These are phyloP conservation scores for Podaxis sp. DNA, from an alignment of 768 basidiomycete species.

Conservation along the genomic window DNA sequence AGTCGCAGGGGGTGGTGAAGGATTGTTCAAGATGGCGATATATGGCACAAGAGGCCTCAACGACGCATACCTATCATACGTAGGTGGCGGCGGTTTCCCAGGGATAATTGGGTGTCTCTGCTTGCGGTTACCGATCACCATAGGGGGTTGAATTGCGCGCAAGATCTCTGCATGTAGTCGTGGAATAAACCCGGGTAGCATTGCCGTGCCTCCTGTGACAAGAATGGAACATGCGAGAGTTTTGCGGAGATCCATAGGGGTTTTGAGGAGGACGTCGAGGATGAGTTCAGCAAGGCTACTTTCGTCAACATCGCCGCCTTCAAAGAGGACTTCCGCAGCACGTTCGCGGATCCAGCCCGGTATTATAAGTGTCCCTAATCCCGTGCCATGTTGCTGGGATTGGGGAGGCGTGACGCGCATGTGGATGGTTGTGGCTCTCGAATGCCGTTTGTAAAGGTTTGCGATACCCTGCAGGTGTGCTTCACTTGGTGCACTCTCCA, in stretches of 20 bases:
- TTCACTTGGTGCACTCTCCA: slow-evolving; percentile 35
- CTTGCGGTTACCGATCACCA: slow-evolving; percentile 10
- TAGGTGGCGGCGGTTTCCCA: slow-evolving; percentile 36
- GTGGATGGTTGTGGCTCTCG: slow-evolving; percentile 70
- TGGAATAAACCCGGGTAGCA: slow-evolving; percentile 90
- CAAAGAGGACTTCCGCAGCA: slow-evolving; percentile 86
- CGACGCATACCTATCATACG: slow-evolving; percentile 70
- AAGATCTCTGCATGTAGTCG: slow-evolving; percentile 80
- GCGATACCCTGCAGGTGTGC: slow-evolving; percentile 60
- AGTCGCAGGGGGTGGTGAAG: slow-evolving; percentile 48
- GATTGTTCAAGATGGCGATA: slow-evolving; percentile 85
- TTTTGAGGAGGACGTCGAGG: slow-evolving; percentile 75
- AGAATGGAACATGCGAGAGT: slow-evolving; percentile 82
- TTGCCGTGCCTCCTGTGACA: slow-evolving; percentile 83
- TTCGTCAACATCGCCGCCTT: slow-evolving; percentile 86
- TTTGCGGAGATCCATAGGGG: slow-evolving; percentile 86
- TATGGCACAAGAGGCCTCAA: slow-evolving; percentile 68
- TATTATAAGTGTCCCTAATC: slow-evolving; percentile 73
- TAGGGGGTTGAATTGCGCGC: slow-evolving; percentile 43
- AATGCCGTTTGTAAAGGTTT: slow-evolving; percentile 68
- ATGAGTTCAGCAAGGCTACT: slow-evolving; percentile 79
- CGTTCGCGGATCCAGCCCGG: slow-evolving; percentile 96
- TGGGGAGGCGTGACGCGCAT: slow-evolving; percentile 66
- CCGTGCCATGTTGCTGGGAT: slow-evolving; percentile 60
- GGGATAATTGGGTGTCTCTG: slow-evolving; percentile 28